Evolutionary conservation across 1,284 basidiomycete species (phyloP).

Genomic region (Tilletia walkeri): DNA sequence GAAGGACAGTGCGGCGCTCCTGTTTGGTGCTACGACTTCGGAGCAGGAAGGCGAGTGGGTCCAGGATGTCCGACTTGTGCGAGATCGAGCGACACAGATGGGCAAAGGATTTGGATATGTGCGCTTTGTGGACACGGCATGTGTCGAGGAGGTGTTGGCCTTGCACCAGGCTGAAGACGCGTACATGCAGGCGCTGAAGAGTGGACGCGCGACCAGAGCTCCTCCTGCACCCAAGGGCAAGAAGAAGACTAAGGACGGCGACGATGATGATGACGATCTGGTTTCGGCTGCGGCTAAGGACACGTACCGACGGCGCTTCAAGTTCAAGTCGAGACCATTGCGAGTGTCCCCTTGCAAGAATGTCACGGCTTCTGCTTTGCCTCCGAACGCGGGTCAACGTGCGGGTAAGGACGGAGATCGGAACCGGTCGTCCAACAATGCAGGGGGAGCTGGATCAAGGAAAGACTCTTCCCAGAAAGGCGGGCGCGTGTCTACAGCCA

Average conservation of each 20-base stretch:
- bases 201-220: background rate
- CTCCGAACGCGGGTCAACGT: background rate
- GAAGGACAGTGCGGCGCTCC: background rate
- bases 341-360: conserved; percentile 50
- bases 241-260: conserved; percentile 16
- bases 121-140: conserved; percentile 71
- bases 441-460: background rate
- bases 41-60: conserved; percentile 64
- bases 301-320: conserved; percentile 46
- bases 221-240: conserved; percentile 15
- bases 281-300: background rate
- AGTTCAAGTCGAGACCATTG: conserved; percentile 46
- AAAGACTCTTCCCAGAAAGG: background rate
- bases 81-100: conserved; percentile 87
- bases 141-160: conserved; percentile 52
- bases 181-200: conserved; percentile 32
- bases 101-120: conserved; percentile 98
- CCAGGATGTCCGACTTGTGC: conserved; percentile 77
- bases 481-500: too few relatives aligned
- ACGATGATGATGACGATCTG: conserved; percentile 26
- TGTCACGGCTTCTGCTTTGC: background rate
- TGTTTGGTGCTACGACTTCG: background rate
- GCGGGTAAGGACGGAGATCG: background rate
- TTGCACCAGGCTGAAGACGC: conserved; percentile 47
- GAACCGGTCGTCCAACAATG: too few relatives aligned